Evolutionary conservation across 106 monocot genomes (phyloP).

Genomic region (Allium sativum): DNA sequence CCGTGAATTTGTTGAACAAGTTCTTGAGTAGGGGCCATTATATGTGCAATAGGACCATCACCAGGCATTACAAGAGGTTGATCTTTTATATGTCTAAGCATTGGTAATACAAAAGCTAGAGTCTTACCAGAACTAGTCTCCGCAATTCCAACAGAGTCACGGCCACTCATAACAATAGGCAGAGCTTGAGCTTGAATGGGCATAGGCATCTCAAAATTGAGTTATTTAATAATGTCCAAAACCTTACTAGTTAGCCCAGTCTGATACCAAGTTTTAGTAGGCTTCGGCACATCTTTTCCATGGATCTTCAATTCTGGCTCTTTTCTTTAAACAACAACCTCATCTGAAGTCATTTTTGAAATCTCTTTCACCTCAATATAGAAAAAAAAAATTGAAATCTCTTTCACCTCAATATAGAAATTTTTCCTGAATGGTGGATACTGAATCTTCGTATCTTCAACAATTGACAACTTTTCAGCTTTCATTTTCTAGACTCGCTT

Average conservation of each 20-base stretch:
- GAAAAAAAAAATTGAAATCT: too few species aligned
- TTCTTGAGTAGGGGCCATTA: slow-evolving; percentile 93
- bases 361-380: slow-evolving; percentile 84
- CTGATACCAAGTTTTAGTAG: slow-evolving; percentile 83
- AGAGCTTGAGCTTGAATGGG: slow-evolving; percentile 82
- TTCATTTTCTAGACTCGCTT: slow-evolving; percentile 88
- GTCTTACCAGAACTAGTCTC: slow-evolving; percentile 95
- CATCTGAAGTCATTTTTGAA: slow-evolving; percentile 54
- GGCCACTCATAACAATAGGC: slow-evolving; percentile 82
- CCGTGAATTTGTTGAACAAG: slow-evolving; percentile 86
- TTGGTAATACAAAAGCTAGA: slow-evolving; percentile 82
- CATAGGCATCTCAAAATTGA: slow-evolving; percentile 79
- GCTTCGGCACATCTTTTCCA: slow-evolving; percentile 88
- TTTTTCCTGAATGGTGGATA: slow-evolving; percentile 78
- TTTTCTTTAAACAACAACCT: slow-evolving; percentile 46
- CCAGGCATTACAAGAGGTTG: slow-evolving; percentile 73
- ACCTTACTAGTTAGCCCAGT: slow-evolving; percentile 69
- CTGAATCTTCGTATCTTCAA: slow-evolving; percentile 80
- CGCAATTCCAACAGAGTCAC: slow-evolving; percentile 88
- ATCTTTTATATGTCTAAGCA: slow-evolving; percentile 89
- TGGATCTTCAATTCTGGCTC: slow-evolving; percentile 80
- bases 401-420: too few species aligned
- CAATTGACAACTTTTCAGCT: slow-evolving; percentile 68
- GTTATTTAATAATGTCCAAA: slow-evolving; percentile 77
- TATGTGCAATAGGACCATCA: slow-evolving; percentile 77